These are phyloP conservation scores for Lyophyllum decastes DNA, from an alignment of 768 basidiomycete species.

Conservation along the genomic window DNA sequence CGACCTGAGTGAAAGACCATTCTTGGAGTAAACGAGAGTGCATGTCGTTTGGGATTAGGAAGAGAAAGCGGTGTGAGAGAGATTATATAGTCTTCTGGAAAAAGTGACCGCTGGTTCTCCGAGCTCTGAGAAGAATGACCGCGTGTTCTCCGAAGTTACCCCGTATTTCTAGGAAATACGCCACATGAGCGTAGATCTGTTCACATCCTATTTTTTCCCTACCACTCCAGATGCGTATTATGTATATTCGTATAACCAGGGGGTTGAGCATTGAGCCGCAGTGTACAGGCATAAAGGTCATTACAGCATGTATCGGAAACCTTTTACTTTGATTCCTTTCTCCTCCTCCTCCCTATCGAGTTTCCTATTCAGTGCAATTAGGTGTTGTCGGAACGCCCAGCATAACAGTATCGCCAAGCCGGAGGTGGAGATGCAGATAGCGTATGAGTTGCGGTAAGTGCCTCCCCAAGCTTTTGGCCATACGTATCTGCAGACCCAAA, in stretches of 20 bases:
- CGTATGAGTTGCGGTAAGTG: slow-evolving; percentile 68
- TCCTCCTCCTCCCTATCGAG: slow-evolving; percentile 39
- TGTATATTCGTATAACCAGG: too few relatives aligned
- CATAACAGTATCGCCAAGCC: slow-evolving; percentile 51
- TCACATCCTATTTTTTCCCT: not conserved
- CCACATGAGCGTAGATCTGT: not conserved
- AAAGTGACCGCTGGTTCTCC: not conserved
- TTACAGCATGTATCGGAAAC: slow-evolving; percentile 51
- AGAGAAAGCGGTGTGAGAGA: not conserved
- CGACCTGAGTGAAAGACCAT: slow-evolving; percentile 73
- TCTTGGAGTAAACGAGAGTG: slow-evolving; percentile 30
- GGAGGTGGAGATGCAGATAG: slow-evolving; percentile 66
- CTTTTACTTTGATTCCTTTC: slow-evolving; percentile 30
- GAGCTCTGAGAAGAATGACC: not conserved
- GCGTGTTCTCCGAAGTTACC: slow-evolving; percentile 27
- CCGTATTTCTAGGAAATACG: slow-evolving; percentile 9
- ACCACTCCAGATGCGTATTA: not conserved
- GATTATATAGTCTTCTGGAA: slow-evolving; percentile 5
- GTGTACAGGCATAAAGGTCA: not conserved
- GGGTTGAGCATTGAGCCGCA: not conserved
- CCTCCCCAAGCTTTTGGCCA: slow-evolving; percentile 76
- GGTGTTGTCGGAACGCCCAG: slow-evolving; percentile 47
- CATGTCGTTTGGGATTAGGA: slow-evolving; percentile 8
- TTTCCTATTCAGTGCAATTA: slow-evolving; percentile 40
- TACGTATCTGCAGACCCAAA: slow-evolving; percentile 44